A percentile compares a stretch with the other conserved stretches of the same genome.
Conservation (phyloP, 495 filamentous ascomycete species). For the Talaromyces proteolyticus region DNA sequence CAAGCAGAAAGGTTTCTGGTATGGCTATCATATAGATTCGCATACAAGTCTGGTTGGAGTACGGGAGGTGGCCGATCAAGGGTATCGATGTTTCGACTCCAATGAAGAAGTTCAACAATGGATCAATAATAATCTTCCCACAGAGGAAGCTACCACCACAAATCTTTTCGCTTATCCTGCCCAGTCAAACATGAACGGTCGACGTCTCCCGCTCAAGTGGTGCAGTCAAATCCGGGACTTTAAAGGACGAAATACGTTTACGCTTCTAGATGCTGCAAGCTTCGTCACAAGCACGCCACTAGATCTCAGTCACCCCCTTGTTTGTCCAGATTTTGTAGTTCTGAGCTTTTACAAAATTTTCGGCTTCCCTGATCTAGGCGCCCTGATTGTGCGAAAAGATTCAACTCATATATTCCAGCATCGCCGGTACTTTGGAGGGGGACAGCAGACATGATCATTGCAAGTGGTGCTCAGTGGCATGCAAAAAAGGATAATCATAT, state of each 20-base stretch:
- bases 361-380: conserved; percentile 89
- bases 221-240: conserved; percentile 42
- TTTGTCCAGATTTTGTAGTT: conserved; percentile 79
- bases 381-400: conserved; percentile 72
- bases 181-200: conserved; percentile 93
- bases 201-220: conserved; percentile 69
- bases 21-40: conserved; percentile 74
- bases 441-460: conserved; percentile 80
- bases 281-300: conserved; percentile 72
- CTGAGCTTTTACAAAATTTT: conserved; percentile 97
- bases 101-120: conserved; percentile 66
- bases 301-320: conserved; percentile 54
- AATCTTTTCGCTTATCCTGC: conserved; percentile 78
- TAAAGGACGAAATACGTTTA: conserved; percentile 41
- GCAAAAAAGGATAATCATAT: conserved; percentile 63
- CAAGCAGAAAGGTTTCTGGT: conserved; percentile 59
- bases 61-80: conserved; percentile 58
- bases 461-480: conserved; percentile 51
- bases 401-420: conserved; percentile 55
- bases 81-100: conserved; percentile 58
- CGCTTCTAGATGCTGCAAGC: conserved; percentile 86
- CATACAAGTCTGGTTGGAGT: conserved; percentile 88
- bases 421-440: conserved; percentile 87
- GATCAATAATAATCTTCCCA: conserved; percentile 34
- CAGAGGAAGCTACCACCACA: conserved; percentile 14